Percentiles rank a stretch among this genome's conserved stretches.
Conservation (phyloP, 805 yeast species). For the Metschnikowia baotianmanensis region DNA sequence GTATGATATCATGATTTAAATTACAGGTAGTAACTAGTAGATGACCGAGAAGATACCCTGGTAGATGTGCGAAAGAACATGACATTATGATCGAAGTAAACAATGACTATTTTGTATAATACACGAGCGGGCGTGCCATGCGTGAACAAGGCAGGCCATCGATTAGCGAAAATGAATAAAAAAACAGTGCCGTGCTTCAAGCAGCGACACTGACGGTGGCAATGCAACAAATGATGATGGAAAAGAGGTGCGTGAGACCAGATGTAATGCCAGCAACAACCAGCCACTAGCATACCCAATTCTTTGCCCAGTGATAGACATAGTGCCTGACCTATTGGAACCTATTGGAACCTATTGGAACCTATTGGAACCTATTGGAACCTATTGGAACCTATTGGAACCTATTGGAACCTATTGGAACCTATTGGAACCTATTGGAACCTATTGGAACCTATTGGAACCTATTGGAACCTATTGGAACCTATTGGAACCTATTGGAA, state of each 20-base stretch:
- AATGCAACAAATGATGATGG: conserved; percentile 8
- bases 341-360: too few species aligned
- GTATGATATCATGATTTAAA: not conserved
- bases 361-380: too few species aligned
- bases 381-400: too few species aligned
- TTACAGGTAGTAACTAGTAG: not conserved
- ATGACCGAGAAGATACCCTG: not conserved
- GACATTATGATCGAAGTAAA: conserved; percentile 10
- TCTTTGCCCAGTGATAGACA: too few species aligned
- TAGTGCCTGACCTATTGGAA: too few species aligned
- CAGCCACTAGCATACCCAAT: too few species aligned
- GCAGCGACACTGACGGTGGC: conserved; percentile 4
- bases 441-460: too few species aligned
- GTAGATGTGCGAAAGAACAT: not conserved
- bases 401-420: too few species aligned
- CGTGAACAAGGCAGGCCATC: not conserved
- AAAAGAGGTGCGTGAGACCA: not conserved
- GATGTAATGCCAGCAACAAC: not conserved
- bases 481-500: too few species aligned
- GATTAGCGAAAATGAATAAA: not conserved
- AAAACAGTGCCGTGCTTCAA: conserved; percentile 1
- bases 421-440: too few species aligned
- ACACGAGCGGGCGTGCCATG: conserved; percentile 4
- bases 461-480: too few species aligned
- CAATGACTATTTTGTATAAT: conserved; percentile 11